These are phyloP conservation scores for Pseudozyma tsukubaensis DNA, from an alignment of 1,284 basidiomycete species.

Conservation along the genomic window DNA sequence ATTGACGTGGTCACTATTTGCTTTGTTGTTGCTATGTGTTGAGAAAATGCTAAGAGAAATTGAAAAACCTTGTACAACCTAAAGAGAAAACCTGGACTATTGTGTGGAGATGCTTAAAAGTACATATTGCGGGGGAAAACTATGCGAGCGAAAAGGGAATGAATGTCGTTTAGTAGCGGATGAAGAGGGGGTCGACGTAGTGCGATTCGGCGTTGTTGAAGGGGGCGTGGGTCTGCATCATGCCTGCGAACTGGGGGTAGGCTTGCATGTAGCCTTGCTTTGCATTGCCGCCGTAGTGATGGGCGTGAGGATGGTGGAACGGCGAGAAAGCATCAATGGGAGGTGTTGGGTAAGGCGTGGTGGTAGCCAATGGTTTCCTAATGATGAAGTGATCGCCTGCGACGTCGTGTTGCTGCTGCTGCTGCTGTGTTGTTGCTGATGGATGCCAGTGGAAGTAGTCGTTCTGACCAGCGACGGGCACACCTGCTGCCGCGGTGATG, in stretches of 20 bases:
- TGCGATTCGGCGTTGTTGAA: slow-evolving; percentile 52
- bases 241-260: slow-evolving; percentile 8
- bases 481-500: background rate
- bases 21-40: background rate
- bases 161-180: slow-evolving; percentile 28
- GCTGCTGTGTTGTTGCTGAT: slow-evolving; percentile 3
- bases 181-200: slow-evolving; percentile 50
- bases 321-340: slow-evolving; percentile 47
- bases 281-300: slow-evolving; percentile 3
- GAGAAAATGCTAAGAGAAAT: background rate
- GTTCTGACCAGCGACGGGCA: slow-evolving; percentile 5
- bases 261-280: slow-evolving; percentile 22
- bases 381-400: slow-evolving; percentile 13
- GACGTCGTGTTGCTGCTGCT: slow-evolving; percentile 11
- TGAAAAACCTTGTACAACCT: background rate
- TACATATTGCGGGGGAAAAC: slow-evolving; percentile 13
- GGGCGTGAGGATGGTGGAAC: slow-evolving; percentile 12
- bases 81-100: background rate
- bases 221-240: slow-evolving; percentile 36
- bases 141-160: slow-evolving; percentile 1
- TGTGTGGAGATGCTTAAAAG: slow-evolving; percentile 17
- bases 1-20: background rate
- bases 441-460: slow-evolving; percentile 52
- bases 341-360: slow-evolving; percentile 44
- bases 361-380: slow-evolving; percentile 37